phyloP scores from a whole-genome alignment of 2,329 filamentous ascomycete species.

The Basipetospora chlamydospora region DNA sequence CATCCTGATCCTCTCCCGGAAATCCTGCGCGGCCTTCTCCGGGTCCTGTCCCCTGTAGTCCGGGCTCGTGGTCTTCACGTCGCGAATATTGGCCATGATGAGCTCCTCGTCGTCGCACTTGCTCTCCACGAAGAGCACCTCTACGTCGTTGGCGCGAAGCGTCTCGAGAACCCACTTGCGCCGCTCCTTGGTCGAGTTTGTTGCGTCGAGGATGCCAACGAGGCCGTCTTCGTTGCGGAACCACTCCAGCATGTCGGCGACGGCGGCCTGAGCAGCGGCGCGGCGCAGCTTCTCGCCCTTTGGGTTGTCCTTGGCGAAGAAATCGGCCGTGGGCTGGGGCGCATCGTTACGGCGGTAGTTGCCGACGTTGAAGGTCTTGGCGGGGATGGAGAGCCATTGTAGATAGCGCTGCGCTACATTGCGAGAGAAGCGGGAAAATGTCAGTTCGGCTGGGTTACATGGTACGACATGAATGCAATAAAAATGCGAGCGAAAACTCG shows the following conservation, averaged over 20 bases:
- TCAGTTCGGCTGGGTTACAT: no score
- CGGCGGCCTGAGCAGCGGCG: conserved; percentile 80
- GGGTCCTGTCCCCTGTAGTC: conserved; percentile 93
- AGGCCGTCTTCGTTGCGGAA: conserved; percentile 66
- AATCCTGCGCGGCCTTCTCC: conserved; percentile 78
- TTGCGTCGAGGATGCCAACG: conserved; percentile 90
- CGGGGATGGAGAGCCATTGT: conserved; percentile 87
- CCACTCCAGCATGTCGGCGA: conserved; percentile 90
- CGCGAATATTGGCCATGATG: conserved; percentile 96
- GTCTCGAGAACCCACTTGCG: conserved; percentile 82
- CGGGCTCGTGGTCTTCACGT: conserved; percentile 92
- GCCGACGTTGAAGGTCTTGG: conserved; percentile 94
- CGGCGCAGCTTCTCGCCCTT: conserved; percentile 82
- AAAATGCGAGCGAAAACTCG: no score
- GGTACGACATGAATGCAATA: no score
- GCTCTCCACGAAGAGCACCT: conserved; percentile 91
- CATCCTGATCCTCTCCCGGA: conserved; percentile 85
- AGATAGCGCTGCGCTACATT: conserved; percentile 84
- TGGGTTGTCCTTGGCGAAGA: conserved; percentile 82
- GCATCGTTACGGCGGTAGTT: conserved; percentile 84
- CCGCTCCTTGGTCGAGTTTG: conserved; percentile 83
- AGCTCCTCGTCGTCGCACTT: conserved; percentile 92
- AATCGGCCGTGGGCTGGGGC: conserved; percentile 81
- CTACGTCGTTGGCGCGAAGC: conserved; percentile 61
- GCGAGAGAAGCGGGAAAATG: no score